Evolutionary conservation across 768 basidiomycete species (phyloP), one percentile per base, ranked within the genome.

Genomic region (Lentinula lateritia): DNA sequence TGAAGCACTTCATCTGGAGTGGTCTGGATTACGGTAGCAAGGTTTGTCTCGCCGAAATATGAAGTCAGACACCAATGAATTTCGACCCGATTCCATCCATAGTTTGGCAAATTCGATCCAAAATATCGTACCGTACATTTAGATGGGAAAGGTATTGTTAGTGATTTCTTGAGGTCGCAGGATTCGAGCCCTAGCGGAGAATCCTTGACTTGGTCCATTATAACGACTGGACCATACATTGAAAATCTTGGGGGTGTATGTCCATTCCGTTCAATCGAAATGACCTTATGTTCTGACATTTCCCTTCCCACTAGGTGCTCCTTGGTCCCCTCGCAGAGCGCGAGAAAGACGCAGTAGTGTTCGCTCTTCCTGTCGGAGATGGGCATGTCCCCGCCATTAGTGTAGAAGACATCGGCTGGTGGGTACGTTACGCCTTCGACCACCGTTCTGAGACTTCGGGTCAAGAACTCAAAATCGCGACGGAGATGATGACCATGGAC

Each of bases 141-240:
- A 65, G 76, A 78, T 60, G 77, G 68, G 1, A 79, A 79, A 65
- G 78, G 76, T 1, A 71, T 74, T 13, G 74, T 79, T 0, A 69
- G 68, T 5, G 78, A 79, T 41, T 79, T 69, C 54, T 67, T 79
- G 59, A 67, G 73, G 53, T 64, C 65, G 7, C 78, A 78, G 63
- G 69, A 72, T 13, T 74, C 75, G 6, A 71, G 64, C 23, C 66
- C 70, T 18, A 73, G 69, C 35, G 71, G 72, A 18, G 62, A 66
- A 7, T 68, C 66, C 16, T 64, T 77, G 46, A 69, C 70, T 16
- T 78, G 76, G 76, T 73, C 70, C 23, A 65, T 71, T 32, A 67
- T 78, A 61, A 73, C 74, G 2, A 72, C 76, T 0, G 74, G 77
- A 1, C 75, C 75, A 13, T 79, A 79, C 62, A 72, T 77, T 66